These are phyloP conservation scores for Austropuccinia psidii DNA, from an alignment of 1,284 basidiomycete species.

Conservation along the genomic window DNA sequence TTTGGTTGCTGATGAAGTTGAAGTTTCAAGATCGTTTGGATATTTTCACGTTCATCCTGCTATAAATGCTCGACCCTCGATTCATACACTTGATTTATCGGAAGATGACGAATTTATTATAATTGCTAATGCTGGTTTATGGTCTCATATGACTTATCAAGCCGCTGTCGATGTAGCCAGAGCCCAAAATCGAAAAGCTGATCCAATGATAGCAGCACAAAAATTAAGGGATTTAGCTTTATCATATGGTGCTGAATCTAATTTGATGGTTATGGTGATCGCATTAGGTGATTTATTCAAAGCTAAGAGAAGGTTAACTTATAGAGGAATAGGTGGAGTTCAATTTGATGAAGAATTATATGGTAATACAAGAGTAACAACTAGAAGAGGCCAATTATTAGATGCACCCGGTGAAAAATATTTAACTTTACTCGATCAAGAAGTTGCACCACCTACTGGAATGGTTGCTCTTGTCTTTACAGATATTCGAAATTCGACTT, in stretches of 20 bases:
- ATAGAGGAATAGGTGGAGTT: conserved; percentile 49
- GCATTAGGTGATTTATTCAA: conserved; percentile 71
- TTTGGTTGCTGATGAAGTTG: conserved; percentile 82
- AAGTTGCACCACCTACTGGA: conserved; percentile 79
- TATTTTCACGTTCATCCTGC: conserved; percentile 86
- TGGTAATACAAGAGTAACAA: conserved; percentile 40
- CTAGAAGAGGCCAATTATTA: conserved; percentile 42
- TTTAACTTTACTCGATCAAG: conserved; percentile 61
- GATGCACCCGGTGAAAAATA: conserved; percentile 47
- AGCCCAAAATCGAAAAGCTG: conserved; percentile 58
- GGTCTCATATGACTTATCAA: conserved; percentile 91
- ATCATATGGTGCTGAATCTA: conserved; percentile 88
- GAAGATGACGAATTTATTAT: conserved; percentile 95
- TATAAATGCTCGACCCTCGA: conserved; percentile 79
- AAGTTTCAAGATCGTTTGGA: conserved; percentile 86
- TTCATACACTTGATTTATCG: conserved; percentile 62
- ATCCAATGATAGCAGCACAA: conserved; percentile 95
- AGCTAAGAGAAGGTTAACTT: conserved; percentile 45
- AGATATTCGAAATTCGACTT: conserved; percentile 95
- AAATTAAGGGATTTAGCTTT: conserved; percentile 95
- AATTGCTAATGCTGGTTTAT: conserved; percentile 82
- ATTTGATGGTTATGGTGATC: conserved; percentile 97
- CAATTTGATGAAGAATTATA: conserved; percentile 41
- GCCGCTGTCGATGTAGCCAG: conserved; percentile 95
- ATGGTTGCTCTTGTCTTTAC: conserved; percentile 94